Base-by-base conservation (phyloP, 2,329 filamentous ascomycete genomes). In the Sporothrix humicola region DNA sequence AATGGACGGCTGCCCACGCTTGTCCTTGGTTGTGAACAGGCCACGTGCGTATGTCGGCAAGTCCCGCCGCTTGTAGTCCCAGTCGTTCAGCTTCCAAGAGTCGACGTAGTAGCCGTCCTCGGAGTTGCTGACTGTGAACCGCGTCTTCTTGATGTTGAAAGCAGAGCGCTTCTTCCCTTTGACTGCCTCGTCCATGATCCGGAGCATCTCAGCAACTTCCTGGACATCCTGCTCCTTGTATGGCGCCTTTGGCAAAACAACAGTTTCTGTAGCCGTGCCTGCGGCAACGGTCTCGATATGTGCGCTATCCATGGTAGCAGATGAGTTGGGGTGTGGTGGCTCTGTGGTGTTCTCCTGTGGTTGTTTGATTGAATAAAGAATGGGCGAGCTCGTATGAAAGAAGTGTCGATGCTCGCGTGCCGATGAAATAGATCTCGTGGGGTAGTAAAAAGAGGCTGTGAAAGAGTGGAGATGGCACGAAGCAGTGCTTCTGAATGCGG, bases 51-150 rank as follows among this genome's bases (percentile, higher is more conserved):
- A 97, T 0, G 94, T 97, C 6, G 96, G 96, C 12, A 99, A 87
- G 77, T 94, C 88, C 17, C 84, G 84, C 77, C 91, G 92, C 84
- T 98, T 98, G 87, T 98, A 99, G 79, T 98, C 95, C 92, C 92
- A 97, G 77, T 99, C 96, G 78, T 92, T 90, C 82, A 98, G 92
- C 77, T 92, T 91, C 96, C 96, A 99, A 2, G 95, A 98, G 80
- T 96, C 90, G 73, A 98, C 93, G 6, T 84, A 85, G 76, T 93
- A 88, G 37, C 88, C 85, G 73, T 90, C 85, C 26, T 87, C 85
- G 6, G 91, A 93, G 17, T 84, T 83, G 58, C 84, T 82, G 23
- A 98, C 88, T 1, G 85, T 78, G 80, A 93, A 99, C 3, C 88
- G 92, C n/a, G 88, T 90, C 84, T 94, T 97, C 82, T 92, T 96